Evolutionary conservation across 257 asterid species (phyloP), one percentile per base, ranked within the genome.

Genomic region (Plectranthus barbatus): DNA sequence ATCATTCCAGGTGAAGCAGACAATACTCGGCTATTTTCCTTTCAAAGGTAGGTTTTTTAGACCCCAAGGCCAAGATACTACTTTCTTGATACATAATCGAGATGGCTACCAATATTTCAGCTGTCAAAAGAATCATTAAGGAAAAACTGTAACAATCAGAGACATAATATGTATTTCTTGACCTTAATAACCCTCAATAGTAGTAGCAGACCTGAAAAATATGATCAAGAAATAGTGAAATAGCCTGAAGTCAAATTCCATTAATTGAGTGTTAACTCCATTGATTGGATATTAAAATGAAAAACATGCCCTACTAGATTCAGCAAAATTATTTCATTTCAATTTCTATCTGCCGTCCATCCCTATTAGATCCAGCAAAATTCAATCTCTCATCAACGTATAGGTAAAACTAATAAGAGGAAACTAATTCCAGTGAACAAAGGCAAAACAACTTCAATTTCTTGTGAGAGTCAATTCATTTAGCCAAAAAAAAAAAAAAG

Each of bases 401-500:
- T 31, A 40, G 29, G 24, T 24, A 49, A 48, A 44, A 60, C 48
- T 6, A 68, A 56, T 36, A 24, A 0, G 4, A 18, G 13, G 41
- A 34, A 46, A 18, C 14, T 37, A 53, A 61, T 13, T 12, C 52
- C 48, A 64, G 23, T 1, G 42, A 64, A 26, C 21, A 47, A 17
- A 5, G 17, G 41, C 19, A 49, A 62, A 26, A 26, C 31, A 64
- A 44, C 9, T 7, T 49, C 52, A 48, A 12, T 48, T 34, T 64
- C 44, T 63, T 6, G n/a, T n/a, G 57, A 42, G 55, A 66, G 44
- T 37, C 18, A 12, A 54, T 52, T 42, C 64, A 21, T 34, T 61
- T 69, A 41, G 44, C 60, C 29, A 15, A 71, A n/a, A n/a, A n/a
- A n/a, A n/a, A n/a, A n/a, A n/a, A n/a, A n/a, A 47, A 55, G 33